phyloP scores from a whole-genome alignment of 805 yeast genomes.

The Candida namnaoensis region DNA sequence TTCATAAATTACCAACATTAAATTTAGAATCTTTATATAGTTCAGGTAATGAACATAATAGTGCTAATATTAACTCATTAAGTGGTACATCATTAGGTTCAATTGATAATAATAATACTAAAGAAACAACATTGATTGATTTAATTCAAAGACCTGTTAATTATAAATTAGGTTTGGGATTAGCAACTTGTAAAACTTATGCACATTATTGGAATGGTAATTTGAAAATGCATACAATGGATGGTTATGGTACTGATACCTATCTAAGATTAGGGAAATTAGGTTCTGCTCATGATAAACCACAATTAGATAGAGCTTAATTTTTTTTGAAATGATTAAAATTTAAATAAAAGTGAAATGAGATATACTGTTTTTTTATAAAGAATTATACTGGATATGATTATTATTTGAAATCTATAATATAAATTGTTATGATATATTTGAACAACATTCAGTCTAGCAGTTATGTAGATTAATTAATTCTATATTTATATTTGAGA shows the following conservation, averaged over 20 bases:
- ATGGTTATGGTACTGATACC: constrained; percentile 91
- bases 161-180: constrained; percentile 74
- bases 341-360: background rate
- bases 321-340: background rate
- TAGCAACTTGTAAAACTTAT: constrained; percentile 88
- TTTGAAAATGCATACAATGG: constrained; percentile 69
- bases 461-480: no score
- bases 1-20: constrained; percentile 63
- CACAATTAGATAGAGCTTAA: constrained; percentile 66
- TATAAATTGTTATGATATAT: no score
- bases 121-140: constrained; percentile 42
- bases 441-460: no score
- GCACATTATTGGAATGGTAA: constrained; percentile 97
- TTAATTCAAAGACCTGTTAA: constrained; percentile 68
- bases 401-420: no score
- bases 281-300: constrained; percentile 55
- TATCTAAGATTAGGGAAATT: constrained; percentile 70
- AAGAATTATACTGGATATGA: no score
- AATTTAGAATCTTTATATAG: constrained; percentile 19
- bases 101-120: constrained; percentile 19
- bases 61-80: constrained; percentile 13
- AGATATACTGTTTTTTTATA: no score
- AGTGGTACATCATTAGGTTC: constrained; percentile 33
- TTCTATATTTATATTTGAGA: no score
- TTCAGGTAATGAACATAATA: background rate